A percentile compares a stretch with the other conserved stretches of the same genome.
phyloP scores from a whole-genome alignment of 2,329 filamentous ascomycete genomes.

The Penicillium palitans region DNA sequence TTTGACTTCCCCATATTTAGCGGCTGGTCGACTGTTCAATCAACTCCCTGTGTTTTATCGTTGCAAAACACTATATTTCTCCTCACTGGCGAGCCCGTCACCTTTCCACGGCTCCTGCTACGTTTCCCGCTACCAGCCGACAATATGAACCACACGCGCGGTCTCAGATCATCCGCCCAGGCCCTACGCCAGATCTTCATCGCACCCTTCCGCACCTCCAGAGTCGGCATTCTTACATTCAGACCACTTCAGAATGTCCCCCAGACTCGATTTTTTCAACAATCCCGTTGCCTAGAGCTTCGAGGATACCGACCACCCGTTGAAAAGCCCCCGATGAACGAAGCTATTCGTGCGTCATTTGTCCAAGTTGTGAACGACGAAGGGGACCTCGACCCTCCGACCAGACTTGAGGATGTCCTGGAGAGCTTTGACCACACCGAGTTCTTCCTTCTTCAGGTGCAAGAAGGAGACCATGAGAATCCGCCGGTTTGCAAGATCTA shows the following conservation, averaged over 20 bases:
- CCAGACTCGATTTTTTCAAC: constrained; percentile 21
- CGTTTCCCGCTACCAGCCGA: neutral
- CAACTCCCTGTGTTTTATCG: neutral
- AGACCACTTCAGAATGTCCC: constrained; percentile 6
- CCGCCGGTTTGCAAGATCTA: constrained; percentile 71
- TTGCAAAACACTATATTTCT: neutral
- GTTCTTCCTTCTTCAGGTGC: constrained; percentile 54
- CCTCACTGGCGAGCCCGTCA: neutral
- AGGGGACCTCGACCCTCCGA: constrained; percentile 33
- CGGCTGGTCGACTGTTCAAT: neutral
- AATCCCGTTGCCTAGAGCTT: constrained; percentile 12
- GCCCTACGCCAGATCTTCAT: constrained; percentile 35
- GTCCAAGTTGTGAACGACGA: constrained; percentile 40
- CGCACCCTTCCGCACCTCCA: constrained; percentile 20
- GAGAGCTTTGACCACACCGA: constrained; percentile 50
- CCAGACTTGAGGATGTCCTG: constrained; percentile 39
- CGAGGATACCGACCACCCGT: constrained; percentile 11
- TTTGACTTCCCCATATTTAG: constrained; percentile 8
- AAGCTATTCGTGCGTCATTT: constrained; percentile 33
- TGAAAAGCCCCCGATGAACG: constrained; percentile 31
- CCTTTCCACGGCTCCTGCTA: neutral
- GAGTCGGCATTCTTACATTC: constrained; percentile 15
- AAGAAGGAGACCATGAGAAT: constrained; percentile 30
- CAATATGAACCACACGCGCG: constrained; percentile 37
- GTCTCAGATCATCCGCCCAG: constrained; percentile 35